Evolutionary conservation across 140 eudicot species (phyloP).

Genomic region (Stevia rebaudiana): DNA sequence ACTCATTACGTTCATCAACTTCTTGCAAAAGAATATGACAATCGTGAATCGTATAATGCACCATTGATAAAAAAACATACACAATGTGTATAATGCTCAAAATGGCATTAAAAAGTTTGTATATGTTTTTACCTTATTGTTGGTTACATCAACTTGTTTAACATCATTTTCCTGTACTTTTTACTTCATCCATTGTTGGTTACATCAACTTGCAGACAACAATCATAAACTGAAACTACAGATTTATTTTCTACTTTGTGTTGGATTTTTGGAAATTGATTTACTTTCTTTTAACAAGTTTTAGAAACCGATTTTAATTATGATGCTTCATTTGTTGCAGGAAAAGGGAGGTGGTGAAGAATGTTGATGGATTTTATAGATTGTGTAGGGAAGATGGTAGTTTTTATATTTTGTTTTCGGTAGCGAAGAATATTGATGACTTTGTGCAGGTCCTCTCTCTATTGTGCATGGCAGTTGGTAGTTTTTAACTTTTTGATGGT

Average conservation of each 20-base stretch:
- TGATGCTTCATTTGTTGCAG: constrained; percentile 19
- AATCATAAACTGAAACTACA: neutral
- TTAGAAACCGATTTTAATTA: neutral
- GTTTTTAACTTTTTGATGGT: constrained; percentile 1
- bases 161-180: too few species aligned
- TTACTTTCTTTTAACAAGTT: neutral
- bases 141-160: neutral
- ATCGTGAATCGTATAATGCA: neutral
- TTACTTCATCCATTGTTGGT: neutral
- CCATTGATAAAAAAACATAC: too few species aligned
- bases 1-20: too few species aligned
- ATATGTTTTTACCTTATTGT: too few species aligned
- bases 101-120: too few species aligned
- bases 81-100: too few species aligned
- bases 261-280: neutral
- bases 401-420: constrained; percentile 14
- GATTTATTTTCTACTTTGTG: too few species aligned
- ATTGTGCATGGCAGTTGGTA: neutral
- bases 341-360: constrained; percentile 25
- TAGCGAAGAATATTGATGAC: neutral
- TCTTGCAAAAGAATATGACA: neutral
- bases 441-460: neutral
- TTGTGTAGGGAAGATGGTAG: neutral
- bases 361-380: neutral
- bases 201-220: neutral